Base-by-base conservation (phyloP, 257 asterid genomes). In the Galeopsis tetrahit region DNA sequence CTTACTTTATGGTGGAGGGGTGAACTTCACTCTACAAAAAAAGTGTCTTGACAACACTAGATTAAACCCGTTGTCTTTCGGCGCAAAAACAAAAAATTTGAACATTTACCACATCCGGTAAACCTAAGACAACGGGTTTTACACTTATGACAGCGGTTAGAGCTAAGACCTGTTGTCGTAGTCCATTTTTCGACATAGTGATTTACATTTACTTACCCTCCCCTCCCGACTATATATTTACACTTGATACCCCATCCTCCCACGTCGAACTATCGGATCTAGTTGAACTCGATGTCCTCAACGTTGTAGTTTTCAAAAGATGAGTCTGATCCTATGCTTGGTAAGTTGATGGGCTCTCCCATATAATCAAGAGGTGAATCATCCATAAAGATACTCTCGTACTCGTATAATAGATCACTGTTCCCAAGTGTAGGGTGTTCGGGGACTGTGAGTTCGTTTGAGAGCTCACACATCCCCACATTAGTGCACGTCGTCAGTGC, bases 401-500 rank as follows among this genome's bases (percentile, higher is more conserved):
- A 48, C 21, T 48, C 55, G 3, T 48, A 48, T 3, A 49, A 28
- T 5, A 49, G 6, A 14, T 49, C 56, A n/a, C 2, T 8, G 2
- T 28, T 49, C 28, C 56, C 56, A 28, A 49, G 14, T 49, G 14
- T 49, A n/a, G 56, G 56, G 28, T 49, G 8, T 14, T 49, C 56
- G 8, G 28, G 9, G 66, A 76, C 58, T 5, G 38, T 31, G 48
- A 61, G 36, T n/a, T 69, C 79, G 10, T 15, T 66, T 11, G 72
- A 4, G 0, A 71, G 32, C 31, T 71, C 83, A 9, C 40, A 71
- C 11, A 43, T 58, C 11, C 43, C 73, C n/a, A 17, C 61, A 42
- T 59, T 70, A 2, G 72, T 13, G 48, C 31, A 10, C 6, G 59
- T 59, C 71, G 66, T 69, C 0, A 82, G 75, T 0, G 66, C 64